A percentile compares a stretch with the other conserved stretches of the same genome.
Evolutionary conservation across 345 rosid species (phyloP).

Genomic region (Punica granatum): DNA sequence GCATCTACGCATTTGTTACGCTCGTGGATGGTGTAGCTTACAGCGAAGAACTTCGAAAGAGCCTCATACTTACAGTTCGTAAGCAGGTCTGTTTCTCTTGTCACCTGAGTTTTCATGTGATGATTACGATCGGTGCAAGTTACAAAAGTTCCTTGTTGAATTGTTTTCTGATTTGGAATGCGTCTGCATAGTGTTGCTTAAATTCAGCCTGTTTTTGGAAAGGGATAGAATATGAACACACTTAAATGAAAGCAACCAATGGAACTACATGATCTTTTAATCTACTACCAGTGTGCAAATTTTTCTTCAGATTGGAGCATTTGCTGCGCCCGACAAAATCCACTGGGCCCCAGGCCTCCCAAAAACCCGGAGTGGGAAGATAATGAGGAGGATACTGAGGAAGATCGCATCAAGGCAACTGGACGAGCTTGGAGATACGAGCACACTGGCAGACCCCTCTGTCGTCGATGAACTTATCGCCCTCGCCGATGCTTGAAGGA

Average conservation of each 20-base stretch:
- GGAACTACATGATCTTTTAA: too few species aligned
- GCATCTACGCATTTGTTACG: conserved; percentile 93
- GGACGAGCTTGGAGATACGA: conserved; percentile 85
- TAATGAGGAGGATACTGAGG: conserved; percentile 90
- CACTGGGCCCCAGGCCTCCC: conserved; percentile 98
- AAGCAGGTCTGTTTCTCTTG: conserved; percentile 48
- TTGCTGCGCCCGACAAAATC: conserved; percentile 89
- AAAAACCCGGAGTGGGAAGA: conserved; percentile 97
- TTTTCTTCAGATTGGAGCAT: conserved; percentile 71
- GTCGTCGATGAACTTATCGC: conserved; percentile 74
- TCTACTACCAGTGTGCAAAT: too few species aligned
- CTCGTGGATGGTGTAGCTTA: conserved; percentile 80
- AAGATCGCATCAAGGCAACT: conserved; percentile 85
- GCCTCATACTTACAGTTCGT: conserved; percentile 63
- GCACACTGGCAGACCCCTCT: conserved; percentile 88
- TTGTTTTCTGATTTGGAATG: too few species aligned
- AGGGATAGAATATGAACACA: too few species aligned
- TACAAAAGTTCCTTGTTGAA: background rate
- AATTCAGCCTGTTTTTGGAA: too few species aligned
- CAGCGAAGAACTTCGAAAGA: conserved; percentile 81
- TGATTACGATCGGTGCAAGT: background rate
- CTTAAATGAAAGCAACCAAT: too few species aligned
- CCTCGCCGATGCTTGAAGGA: conserved; percentile 44
- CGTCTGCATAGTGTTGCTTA: too few species aligned
- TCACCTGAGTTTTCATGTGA: background rate